These are phyloP conservation scores for Quercus tomentella DNA, from an alignment of 331 rosid species.

Conservation along the genomic window DNA sequence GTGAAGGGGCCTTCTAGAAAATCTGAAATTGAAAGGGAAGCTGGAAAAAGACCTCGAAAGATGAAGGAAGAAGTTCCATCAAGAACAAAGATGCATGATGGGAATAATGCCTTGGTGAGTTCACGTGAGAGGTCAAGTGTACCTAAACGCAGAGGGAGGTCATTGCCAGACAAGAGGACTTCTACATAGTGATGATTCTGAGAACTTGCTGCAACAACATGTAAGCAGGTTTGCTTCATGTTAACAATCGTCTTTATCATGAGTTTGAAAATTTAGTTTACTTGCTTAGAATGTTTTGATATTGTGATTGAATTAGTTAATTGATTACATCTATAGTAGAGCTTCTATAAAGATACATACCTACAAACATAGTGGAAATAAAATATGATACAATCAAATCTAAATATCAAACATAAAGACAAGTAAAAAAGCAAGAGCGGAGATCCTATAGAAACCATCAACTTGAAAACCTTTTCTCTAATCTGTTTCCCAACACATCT, in stretches of 20 bases:
- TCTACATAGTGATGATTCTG: conserved; percentile 13
- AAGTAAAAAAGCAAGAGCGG: background rate
- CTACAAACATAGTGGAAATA: background rate
- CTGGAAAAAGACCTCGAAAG: conserved; percentile 10
- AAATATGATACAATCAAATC: background rate
- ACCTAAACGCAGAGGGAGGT: conserved; percentile 14
- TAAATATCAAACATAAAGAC: background rate
- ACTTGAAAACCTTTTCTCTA: too few species aligned
- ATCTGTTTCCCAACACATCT: too few species aligned
- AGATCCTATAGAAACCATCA: too few species aligned
- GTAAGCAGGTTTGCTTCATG: conserved; percentile 21
- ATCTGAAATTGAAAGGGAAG: conserved; percentile 25
- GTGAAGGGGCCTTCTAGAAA: conserved; percentile 20
- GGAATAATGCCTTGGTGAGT: conserved; percentile 9
- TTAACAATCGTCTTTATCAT: conserved; percentile 1
- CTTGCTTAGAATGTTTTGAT: background rate
- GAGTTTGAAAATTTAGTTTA: conserved; percentile 6
- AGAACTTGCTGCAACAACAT: conserved; percentile 8
- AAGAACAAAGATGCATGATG: conserved; percentile 13
- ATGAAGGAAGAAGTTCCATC: conserved; percentile 9
- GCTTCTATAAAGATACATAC: background rate
- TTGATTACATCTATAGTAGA: background rate
- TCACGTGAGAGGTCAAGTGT: conserved; percentile 18
- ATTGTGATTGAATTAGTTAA: background rate
- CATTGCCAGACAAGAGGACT: conserved; percentile 22